Evolutionary conservation across 2,329 filamentous ascomycete genomes (phyloP), one percentile per base, ranked within the genome.

Genomic region (Chrysosporium queenslandicum): DNA sequence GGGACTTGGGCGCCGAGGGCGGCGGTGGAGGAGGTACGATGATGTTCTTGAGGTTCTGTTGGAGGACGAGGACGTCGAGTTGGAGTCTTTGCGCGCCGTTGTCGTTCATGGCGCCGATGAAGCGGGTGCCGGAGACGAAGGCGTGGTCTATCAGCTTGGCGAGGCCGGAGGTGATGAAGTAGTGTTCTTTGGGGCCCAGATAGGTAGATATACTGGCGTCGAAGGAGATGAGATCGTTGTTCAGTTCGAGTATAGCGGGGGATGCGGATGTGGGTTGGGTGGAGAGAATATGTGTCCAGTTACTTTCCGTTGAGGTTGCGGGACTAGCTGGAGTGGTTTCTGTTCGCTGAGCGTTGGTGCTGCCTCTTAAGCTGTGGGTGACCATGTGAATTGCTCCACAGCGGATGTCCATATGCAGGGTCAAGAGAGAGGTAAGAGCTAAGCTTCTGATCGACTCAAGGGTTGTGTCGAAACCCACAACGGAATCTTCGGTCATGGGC

Each of bases 11-110:
- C n/a, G 34, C 14, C 27, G 50, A 9, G 25, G 39, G 7, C 3
- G 21, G 40, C 25, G 47, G 46, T 14, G 52, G 55, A 14, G 65
- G 32, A 32, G 41, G 62, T n/a, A 70, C 60, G 45, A 73, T 88
- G 50, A 98, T 83, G 59, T 94, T 94, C 73, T 95, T 95, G 52
- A 98, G 80, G 62, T 95, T 96, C 66, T 98, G 92, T 70, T 97
- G 91, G 48, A 98, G 74, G 37, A 98, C 92, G 21, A 96, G 77
- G 46, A 96, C 88, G 66, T 98, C 95, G 62, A 97, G 80, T 66
- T 89, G 85, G 80, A 98, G 89, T 34, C 89, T 80, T n/a, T 83
- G 81, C 55, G 84, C 87, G 39, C 92, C 92, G 60, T 85, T 80
- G 34, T 71, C 73, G 66, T 98, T 96, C 82, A 98, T 91, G 6